These are phyloP conservation scores for Physocladia obscura DNA, from an alignment of 192 early-diverging fungal species.

Conservation along the genomic window DNA sequence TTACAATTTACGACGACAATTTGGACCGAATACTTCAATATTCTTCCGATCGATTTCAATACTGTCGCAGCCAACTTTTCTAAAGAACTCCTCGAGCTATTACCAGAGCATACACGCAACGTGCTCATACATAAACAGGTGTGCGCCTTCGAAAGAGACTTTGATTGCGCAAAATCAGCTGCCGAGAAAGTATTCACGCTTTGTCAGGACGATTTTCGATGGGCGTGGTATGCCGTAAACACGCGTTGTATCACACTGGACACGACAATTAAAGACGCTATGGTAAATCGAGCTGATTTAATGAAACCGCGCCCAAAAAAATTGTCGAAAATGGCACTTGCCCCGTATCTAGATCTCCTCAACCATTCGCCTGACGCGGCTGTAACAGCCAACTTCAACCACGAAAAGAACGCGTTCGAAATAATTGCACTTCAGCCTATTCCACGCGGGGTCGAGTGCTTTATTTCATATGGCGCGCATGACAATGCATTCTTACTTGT, in stretches of 20 bases:
- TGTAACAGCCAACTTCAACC: slow-evolving; percentile 22
- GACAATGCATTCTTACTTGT: slow-evolving; percentile 39
- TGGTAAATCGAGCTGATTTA: neutral
- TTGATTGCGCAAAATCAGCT: too few relatives aligned
- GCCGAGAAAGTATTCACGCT: neutral
- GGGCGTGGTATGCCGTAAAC: slow-evolving; percentile 39
- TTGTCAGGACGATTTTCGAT: slow-evolving; percentile 15
- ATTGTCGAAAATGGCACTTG: slow-evolving; percentile 36
- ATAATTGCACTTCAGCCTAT: slow-evolving; percentile 15
- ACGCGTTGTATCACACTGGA: slow-evolving; percentile 41
- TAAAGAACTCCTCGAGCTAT: neutral
- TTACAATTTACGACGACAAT: neutral
- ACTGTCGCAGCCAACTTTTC: slow-evolving; percentile 23
- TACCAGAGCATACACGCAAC: neutral
- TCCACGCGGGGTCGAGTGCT: slow-evolving; percentile 27
- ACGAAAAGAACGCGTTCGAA: slow-evolving; percentile 6
- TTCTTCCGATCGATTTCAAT: slow-evolving; percentile 22
- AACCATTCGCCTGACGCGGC: slow-evolving; percentile 31
- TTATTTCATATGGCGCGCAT: slow-evolving; percentile 43
- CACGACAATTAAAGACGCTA: slow-evolving; percentile 6
- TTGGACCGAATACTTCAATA: slow-evolving; percentile 20
- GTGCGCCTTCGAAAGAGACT: neutral
- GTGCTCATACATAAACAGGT: neutral
- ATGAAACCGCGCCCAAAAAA: neutral
- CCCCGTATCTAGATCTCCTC: slow-evolving; percentile 39